Evolutionary conservation across 2,329 filamentous ascomycete genomes (phyloP), one percentile per base, ranked within the genome.

Genomic region (Beauveria caledonica): DNA sequence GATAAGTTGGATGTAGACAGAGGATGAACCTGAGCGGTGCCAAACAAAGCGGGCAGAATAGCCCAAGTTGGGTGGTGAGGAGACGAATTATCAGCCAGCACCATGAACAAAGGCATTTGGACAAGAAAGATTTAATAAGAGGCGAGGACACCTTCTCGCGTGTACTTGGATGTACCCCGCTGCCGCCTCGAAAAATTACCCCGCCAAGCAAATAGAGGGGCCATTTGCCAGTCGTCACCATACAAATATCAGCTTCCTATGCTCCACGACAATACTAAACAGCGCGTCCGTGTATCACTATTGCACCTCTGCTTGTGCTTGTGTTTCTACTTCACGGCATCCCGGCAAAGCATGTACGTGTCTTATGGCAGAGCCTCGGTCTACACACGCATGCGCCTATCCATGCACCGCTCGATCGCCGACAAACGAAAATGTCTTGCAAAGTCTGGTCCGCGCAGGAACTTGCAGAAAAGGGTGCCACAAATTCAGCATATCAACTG

Each of bases 121-220:
- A 36, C 33, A 13, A 13, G 15, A 10, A 36, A 6, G 33, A 36
- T 36, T 15, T 15, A 36, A 6, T 2, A 36, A 36, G 33, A 42
- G 40, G 40, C n/a, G 40, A 42, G 40, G 40, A 10, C 40, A 8
- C 40, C 33, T 36, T 15, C 33, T 15, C 33, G 2, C 6, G 33
- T 36, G 33, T 36, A 5, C 33, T 36, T 36, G 13, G 11, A 36
- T 36, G 25, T 40, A 53, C 50, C 36, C 50, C 36, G 50, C 50
- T 33, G 50, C 52, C 39, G 27, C 29, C 52, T 36, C 5, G 8
- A 19, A 25, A 29, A 44, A 45, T 45, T 58, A 58, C 55, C 55
- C 55, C 55, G 55, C 55, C 55, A 58, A 50, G 25, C 19, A n/a
- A n/a, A 50, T 42, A n/a, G 55, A 58, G 45, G 55, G 55, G 45